Conservation (phyloP, 495 filamentous ascomycete genomes). For the Stereocaulon alpinum region DNA sequence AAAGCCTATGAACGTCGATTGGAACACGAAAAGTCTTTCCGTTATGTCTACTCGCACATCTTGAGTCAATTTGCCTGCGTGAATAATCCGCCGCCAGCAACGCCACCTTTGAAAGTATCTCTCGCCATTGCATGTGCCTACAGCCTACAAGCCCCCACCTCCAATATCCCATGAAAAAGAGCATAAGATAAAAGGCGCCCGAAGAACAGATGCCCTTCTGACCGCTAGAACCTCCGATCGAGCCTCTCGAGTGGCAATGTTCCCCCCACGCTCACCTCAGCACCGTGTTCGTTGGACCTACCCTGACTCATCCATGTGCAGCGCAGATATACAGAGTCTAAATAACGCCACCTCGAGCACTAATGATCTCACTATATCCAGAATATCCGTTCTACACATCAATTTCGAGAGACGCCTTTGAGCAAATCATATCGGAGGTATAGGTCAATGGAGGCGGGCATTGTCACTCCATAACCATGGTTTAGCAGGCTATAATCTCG, state of each 20-base stretch:
- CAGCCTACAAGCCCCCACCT: neutral
- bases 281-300: neutral
- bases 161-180: neutral
- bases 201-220: neutral
- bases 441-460: neutral
- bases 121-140: neutral
- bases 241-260: neutral
- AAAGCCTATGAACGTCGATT: neutral
- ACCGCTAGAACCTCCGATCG: neutral
- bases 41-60: neutral
- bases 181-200: neutral
- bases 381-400: neutral
- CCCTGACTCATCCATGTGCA: neutral
- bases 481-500: neutral
- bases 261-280: constrained; percentile 2
- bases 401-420: neutral
- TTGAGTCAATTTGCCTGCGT: neutral
- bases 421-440: neutral
- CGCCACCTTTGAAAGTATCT: neutral
- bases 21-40: neutral
- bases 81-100: neutral
- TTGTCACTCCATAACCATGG: neutral
- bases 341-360: neutral
- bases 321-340: neutral
- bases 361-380: neutral